phyloP scores from a whole-genome alignment of 2,329 filamentous ascomycete species.

The Pseudopyricularia javanii region DNA sequence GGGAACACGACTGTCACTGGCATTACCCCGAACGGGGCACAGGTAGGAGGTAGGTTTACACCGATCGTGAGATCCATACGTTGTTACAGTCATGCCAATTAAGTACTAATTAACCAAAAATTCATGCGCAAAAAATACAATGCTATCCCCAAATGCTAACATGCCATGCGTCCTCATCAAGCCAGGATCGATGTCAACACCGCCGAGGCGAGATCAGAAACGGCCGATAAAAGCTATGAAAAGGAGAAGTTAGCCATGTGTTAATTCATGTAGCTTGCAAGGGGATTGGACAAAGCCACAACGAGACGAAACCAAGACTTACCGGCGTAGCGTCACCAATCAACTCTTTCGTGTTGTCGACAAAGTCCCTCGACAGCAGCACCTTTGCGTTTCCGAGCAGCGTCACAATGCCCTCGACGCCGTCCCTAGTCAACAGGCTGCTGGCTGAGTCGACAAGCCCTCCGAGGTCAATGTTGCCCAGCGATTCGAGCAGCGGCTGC shows the following conservation, averaged over 20 bases:
- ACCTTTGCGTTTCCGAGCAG: slow-evolving; percentile 25
- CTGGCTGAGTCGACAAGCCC: slow-evolving; percentile 13
- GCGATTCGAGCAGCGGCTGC: slow-evolving; percentile 23
- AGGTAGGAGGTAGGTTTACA: no score
- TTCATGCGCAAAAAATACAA: no score
- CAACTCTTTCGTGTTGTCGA: slow-evolving; percentile 27
- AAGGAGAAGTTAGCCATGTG: background rate
- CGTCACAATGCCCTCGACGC: slow-evolving; percentile 20
- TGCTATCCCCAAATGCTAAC: no score
- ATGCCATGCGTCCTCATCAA: background rate
- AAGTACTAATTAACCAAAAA: no score
- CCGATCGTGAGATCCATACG: no score
- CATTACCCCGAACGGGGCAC: no score
- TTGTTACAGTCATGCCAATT: no score
- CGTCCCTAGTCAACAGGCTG: slow-evolving; percentile 6
- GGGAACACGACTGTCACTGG: no score
- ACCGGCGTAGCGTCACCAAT: slow-evolving; percentile 29
- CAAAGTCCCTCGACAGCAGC: slow-evolving; percentile 24
- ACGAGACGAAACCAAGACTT: slow-evolving; percentile 8
- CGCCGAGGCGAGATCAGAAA: background rate
- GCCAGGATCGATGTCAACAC: background rate
- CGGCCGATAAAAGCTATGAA: background rate
- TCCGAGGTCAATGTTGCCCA: slow-evolving; percentile 17
- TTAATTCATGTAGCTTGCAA: background rate
- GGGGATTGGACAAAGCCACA: background rate